Base-by-base conservation (phyloP, 1,284 basidiomycete genomes). In the Coniophora puteana region DNA sequence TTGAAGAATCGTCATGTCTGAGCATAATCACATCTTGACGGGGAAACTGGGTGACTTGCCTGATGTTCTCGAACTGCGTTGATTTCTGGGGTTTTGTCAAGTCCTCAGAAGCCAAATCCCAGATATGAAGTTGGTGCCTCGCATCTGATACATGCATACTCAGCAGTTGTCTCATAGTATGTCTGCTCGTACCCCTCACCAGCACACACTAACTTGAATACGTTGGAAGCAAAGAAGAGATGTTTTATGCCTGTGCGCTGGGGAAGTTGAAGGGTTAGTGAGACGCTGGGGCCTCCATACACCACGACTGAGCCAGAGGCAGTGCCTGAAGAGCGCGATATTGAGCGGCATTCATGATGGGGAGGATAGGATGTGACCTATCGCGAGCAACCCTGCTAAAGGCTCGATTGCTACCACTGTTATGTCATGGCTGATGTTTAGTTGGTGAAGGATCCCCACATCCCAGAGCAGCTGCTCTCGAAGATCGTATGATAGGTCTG, bases 371-470 rank as follows among this genome's bases (percentile, higher is more conserved):
- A 25, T 44, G 68, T 39, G 56, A 82, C 82, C 80, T 30, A 86
- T 66, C 4, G 86, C 90, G 13, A 95, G 69, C 13, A 92, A 66
- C 5, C 85, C 77, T 26, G 80, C 73, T 27, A 88, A 63, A 2
- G 89, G 83, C 51, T 93, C 89, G 36, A 80, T 67, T 4, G 85
- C 81, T 29, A 86, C 55, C 2, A 78, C 67, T 3, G 73, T 75
- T 36, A 84, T 61, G 51, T 89, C 74, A 26, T 77, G 65, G 12
- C 72, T 69, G 49, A 76, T 73, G 22, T 74, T 67, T 28, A 79
- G 59, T 0, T 64, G 63, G 48, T 68, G 68, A 12, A 84, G 58
- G 16, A 55, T 54, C 20, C 71, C 76, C 11, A 70, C 57, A 38
- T 72, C 68, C 80, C 80, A 85, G 46, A 80, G 76, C n/a, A 64